Evolutionary conservation across 495 filamentous ascomycete species (phyloP), one percentile per base, ranked within the genome.

Genomic region (Aspergillus steynii): DNA sequence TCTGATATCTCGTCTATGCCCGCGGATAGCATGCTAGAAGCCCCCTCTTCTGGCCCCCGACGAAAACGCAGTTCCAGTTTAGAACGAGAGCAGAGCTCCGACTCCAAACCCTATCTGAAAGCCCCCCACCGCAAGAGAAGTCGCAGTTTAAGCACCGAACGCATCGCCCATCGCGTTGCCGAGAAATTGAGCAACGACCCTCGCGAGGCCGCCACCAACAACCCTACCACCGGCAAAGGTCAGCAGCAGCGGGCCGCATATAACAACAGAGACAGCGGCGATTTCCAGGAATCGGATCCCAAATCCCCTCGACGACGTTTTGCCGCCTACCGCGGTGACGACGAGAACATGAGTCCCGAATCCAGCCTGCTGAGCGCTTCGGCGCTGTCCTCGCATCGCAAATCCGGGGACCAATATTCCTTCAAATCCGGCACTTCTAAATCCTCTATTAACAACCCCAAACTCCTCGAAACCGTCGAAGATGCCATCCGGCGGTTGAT

Each of bases 1-100:
- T 96, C 93, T 1, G 93, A 96, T 55, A 90, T 97, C 31, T 97
- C 93, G 0, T 91, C 89, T 10, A 95, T 96, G 81, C 93, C 92
- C 14, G 85, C 89, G 29, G 90, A 96, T 69, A 94, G 90, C 74
- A 92, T 97, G 81, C 80, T 97, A 12, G 93, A 96, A 68, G 88
- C 85, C 14, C 76, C 79, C 28, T 80, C 72, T 48, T 70, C 73
- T 9, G 76, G 77, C 12, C 77, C 81, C 5, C 78, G 77, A 56
- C 79, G 80, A 50, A 82, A 82, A 53, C 78, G 83, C 47, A 90
- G 87, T 65, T 80, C 82, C 55, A 88, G 86, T 62, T 64, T 83
- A 50, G 80, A 82, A 61, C 75, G 81, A 59, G 80, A 72, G 52
- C 77, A 70, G 6, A 76, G 70, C 45, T 76, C 69, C 20, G 78